phyloP scores from a whole-genome alignment of 805 yeast species.

The Ogataea corticis region DNA sequence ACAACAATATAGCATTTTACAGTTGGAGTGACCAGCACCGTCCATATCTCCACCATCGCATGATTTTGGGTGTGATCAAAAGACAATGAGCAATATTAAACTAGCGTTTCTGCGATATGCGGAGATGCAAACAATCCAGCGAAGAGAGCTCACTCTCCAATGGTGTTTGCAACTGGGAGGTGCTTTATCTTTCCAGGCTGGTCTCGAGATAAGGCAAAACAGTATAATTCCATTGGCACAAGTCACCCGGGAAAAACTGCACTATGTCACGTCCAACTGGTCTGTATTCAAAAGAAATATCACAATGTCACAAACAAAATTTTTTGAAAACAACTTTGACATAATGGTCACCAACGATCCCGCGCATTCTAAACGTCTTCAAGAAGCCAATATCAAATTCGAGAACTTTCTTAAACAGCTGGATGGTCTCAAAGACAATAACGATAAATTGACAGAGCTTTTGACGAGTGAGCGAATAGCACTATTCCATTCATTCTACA shows the following conservation, averaged over 20 bases:
- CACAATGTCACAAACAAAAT: slow-evolving; percentile 22
- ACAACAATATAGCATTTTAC: not conserved
- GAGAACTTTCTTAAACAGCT: slow-evolving; percentile 1
- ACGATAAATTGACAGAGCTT: slow-evolving; percentile 1
- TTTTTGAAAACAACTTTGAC: slow-evolving; percentile 29
- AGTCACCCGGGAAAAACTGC: slow-evolving; percentile 8
- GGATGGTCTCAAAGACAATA: not conserved
- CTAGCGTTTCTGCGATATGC: slow-evolving; percentile 28
- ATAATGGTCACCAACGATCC: slow-evolving; percentile 11
- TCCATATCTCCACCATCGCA: not conserved
- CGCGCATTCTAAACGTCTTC: not conserved
- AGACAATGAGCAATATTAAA: slow-evolving; percentile 26
- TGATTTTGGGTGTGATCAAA: not conserved
- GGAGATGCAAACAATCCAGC: slow-evolving; percentile 25
- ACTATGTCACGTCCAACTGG: slow-evolving; percentile 10
- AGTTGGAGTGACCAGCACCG: not conserved
- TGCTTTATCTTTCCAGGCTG: slow-evolving; percentile 2
- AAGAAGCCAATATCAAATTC: slow-evolving; percentile 8
- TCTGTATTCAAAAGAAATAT: slow-evolving; percentile 21
- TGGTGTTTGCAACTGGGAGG: slow-evolving; percentile 27
- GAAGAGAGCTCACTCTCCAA: slow-evolving; percentile 29
- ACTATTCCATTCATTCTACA: slow-evolving; percentile 25
- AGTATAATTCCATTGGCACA: slow-evolving; percentile 15
- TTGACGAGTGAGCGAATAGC: slow-evolving; percentile 13
- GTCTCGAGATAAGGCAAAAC: slow-evolving; percentile 9